Conservation (phyloP, 176 grass and related monocot species). For the Tillandsia fasciculata region DNA sequence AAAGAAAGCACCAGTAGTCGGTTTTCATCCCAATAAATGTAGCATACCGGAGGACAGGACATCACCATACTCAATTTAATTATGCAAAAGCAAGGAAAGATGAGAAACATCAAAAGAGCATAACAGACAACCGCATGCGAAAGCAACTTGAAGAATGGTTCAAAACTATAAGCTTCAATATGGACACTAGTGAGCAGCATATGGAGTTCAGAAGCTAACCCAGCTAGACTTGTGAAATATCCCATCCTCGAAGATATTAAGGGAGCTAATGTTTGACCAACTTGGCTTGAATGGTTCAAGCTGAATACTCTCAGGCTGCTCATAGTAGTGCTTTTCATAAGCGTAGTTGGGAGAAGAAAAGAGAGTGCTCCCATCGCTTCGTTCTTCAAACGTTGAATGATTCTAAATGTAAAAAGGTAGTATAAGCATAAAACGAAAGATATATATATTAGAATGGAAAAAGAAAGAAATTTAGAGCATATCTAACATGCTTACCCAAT, state of each 20-base stretch:
- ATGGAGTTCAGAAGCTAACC: neutral
- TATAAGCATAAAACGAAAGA: conserved; percentile 6
- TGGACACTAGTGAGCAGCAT: neutral
- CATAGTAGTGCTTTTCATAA: conserved; percentile 25
- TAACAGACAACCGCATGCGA: neutral
- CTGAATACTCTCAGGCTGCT: conserved; percentile 27
- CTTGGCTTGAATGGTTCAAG: conserved; percentile 24
- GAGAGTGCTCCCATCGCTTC: conserved; percentile 25
- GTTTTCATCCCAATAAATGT: no score
- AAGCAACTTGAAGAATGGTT: neutral
- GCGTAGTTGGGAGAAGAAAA: conserved; percentile 32
- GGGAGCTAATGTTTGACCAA: conserved; percentile 28
- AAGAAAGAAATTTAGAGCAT: neutral
- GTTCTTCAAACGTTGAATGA: conserved; percentile 27
- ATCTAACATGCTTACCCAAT: conserved; percentile 9
- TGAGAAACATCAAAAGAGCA: neutral
- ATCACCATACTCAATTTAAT: neutral
- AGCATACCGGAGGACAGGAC: neutral
- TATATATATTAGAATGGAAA: neutral
- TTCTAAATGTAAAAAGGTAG: conserved; percentile 24
- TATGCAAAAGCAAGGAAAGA: neutral
- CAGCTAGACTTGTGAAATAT: conserved; percentile 2
- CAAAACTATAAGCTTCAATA: neutral
- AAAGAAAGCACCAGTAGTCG: no score
- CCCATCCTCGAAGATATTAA: conserved; percentile 20